Base-by-base conservation (phyloP, 2,329 filamentous ascomycete genomes). In the Stemphylium vesicarium region DNA sequence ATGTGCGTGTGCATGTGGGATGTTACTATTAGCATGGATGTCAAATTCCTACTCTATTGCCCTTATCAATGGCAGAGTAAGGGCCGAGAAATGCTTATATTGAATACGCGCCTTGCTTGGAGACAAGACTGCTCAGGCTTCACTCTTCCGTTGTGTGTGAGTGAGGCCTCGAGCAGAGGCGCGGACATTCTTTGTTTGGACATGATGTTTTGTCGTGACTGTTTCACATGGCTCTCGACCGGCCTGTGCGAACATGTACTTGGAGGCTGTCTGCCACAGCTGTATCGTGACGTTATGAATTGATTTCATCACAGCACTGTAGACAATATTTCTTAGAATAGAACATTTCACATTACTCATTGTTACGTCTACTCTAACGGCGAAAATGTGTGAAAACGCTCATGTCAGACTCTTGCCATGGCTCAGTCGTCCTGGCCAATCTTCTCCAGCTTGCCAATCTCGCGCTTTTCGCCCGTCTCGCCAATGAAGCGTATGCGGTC, bases 21-120 rank as follows among this genome's bases (percentile, higher is more conserved):
- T 44, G 31, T 24, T 26, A 12, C 39, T 39, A 29, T 33, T 71
- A 95, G 93, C 93, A 96, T 91, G 90, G 91, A 96, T 97, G 93
- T 97, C 93, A 97, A 96, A 96, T 97, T 97, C 87, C 93, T 95
- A 94, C 89, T 82, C 86, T 54, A 48, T 85, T 88, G 87, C 88
- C 77, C 79, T 75, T 65, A 53, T 46, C 79, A 88, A 77, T 96
- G 91, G 89, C 91, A 92, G 83, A 85, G 87, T 93, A 95, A 93
- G 92, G 93, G 92, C 92, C 91, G 93, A 96, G 92, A 96, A 92
- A 92, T 96, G 92, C 92, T 95, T 85, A 73, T 60, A 73, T 66
- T 46, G 50, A 72, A 55, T 29, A 66, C 59, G 57, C 61, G 62
- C 67, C 64, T 64, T 70, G 64, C 70, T 72, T 59, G 68, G 64